A percentile compares a stretch with the other conserved stretches of the same genome.
Evolutionary conservation across 257 asterid genomes (phyloP).

Genomic region (Solanum phureja): DNA sequence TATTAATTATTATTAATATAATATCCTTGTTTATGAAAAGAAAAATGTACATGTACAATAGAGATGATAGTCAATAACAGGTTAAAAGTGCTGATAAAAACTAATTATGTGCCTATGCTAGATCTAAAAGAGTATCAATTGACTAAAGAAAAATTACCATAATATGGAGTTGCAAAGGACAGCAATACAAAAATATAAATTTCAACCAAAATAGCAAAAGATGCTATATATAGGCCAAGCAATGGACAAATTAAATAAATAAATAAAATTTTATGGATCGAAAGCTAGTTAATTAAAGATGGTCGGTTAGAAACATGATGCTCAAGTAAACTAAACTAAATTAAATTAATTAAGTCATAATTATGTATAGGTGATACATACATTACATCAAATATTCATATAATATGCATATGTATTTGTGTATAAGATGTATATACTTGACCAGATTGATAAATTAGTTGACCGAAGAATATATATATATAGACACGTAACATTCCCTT

Average conservation of each 20-base stretch:
- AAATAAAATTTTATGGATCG: neutral
- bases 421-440: neutral
- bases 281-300: neutral
- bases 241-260: neutral
- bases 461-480: too few relatives aligned
- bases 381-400: too few relatives aligned
- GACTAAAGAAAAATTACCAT: neutral
- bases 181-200: neutral
- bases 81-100: neutral
- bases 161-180: neutral
- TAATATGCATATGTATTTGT: too few relatives aligned
- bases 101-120: neutral
- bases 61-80: neutral
- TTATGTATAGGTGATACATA: neutral
- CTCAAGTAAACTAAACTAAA: neutral
- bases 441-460: neutral
- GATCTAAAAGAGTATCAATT: neutral
- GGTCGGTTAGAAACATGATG: neutral
- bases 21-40: neutral
- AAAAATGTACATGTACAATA: neutral
- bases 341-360: neutral
- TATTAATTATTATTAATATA: too few relatives aligned
- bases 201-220: neutral
- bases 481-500: too few relatives aligned
- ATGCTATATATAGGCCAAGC: neutral